Percentiles rank a stretch among this genome's conserved stretches.
These are phyloP conservation scores for Curvularia verruculosa DNA, from an alignment of 2,329 filamentous ascomycete species.

Conservation along the genomic window DNA sequence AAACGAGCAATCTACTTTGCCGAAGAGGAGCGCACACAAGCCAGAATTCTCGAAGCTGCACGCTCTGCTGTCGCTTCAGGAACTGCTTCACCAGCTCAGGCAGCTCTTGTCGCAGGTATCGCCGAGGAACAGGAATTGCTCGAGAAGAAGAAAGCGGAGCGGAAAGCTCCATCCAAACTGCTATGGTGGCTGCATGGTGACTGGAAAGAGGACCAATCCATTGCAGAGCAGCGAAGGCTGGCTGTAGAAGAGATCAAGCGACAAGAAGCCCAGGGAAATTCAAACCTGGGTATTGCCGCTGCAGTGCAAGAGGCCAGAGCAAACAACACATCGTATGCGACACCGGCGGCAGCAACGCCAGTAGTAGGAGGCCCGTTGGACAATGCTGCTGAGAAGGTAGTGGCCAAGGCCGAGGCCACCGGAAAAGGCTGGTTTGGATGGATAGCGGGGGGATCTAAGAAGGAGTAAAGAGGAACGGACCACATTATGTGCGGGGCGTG, in stretches of 20 bases:
- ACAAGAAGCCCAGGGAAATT: slow-evolving; percentile 31
- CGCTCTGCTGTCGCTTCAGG: slow-evolving; percentile 52
- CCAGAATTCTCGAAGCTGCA: slow-evolving; percentile 53
- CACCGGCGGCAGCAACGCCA: slow-evolving; percentile 32
- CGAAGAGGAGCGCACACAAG: slow-evolving; percentile 56
- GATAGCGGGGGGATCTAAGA: slow-evolving; percentile 49
- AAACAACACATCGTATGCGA: slow-evolving; percentile 22
- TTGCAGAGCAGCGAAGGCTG: slow-evolving; percentile 43
- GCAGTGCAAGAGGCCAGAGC: slow-evolving; percentile 44
- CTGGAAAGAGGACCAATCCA: slow-evolving; percentile 47
- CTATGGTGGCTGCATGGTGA: slow-evolving; percentile 47
- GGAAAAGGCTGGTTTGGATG: slow-evolving; percentile 56
- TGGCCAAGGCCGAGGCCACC: slow-evolving; percentile 43
- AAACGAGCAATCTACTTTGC: slow-evolving; percentile 67
- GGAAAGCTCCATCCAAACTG: slow-evolving; percentile 38
- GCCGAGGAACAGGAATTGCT: slow-evolving; percentile 65
- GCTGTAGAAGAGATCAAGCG: slow-evolving; percentile 41
- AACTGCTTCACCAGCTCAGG: slow-evolving; percentile 57
- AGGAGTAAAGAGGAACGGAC: slow-evolving; percentile 26
- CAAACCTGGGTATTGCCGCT: slow-evolving; percentile 34
- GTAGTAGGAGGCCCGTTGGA: slow-evolving; percentile 55
- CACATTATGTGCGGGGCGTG: not conserved
- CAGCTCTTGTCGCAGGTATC: slow-evolving; percentile 62
- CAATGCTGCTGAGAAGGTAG: slow-evolving; percentile 52
- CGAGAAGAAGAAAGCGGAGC: slow-evolving; percentile 43